phyloP scores from a whole-genome alignment of 352 stramenopile species.

The Phytophthora meadii region DNA sequence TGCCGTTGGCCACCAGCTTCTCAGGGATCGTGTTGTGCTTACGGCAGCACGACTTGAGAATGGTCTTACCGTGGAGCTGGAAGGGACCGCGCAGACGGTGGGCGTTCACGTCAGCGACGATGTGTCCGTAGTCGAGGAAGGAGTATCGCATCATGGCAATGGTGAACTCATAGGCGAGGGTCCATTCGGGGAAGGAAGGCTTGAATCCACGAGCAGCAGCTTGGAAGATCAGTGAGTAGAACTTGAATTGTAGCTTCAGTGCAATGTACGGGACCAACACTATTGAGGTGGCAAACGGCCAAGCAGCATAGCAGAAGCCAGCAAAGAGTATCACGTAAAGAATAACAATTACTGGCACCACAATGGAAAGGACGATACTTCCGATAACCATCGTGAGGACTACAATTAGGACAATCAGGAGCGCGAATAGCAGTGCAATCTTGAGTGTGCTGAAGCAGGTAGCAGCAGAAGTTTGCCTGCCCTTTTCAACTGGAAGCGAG shows the following conservation, averaged over 20 bases:
- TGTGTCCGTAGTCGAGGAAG: slow-evolving; percentile 44
- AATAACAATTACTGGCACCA: not conserved
- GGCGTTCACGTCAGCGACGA: slow-evolving; percentile 34
- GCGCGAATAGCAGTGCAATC: not conserved
- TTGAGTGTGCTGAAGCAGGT: slow-evolving; percentile 1
- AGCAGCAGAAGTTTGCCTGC: not conserved
- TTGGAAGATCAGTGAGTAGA: slow-evolving; percentile 21
- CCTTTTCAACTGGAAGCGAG: slow-evolving; percentile 1
- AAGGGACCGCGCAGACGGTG: slow-evolving; percentile 38
- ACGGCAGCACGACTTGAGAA: slow-evolving; percentile 31
- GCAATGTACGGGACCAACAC: slow-evolving; percentile 36
- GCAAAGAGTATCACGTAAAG: slow-evolving; percentile 16
- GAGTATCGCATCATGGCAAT: slow-evolving; percentile 44
- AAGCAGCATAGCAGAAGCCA: slow-evolving; percentile 25
- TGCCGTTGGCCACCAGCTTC: slow-evolving; percentile 37
- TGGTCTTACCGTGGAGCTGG: slow-evolving; percentile 31
- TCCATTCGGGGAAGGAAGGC: slow-evolving; percentile 44
- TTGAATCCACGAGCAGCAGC: slow-evolving; percentile 31
- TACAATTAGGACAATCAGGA: slow-evolving; percentile 1
- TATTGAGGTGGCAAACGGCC: slow-evolving; percentile 23
- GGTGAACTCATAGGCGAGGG: slow-evolving; percentile 43
- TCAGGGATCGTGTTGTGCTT: slow-evolving; percentile 33
- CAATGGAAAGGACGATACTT: not conserved
- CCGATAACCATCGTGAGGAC: not conserved
- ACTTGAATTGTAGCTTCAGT: slow-evolving; percentile 35